A percentile compares a stretch with the other conserved stretches of the same genome.
These are phyloP conservation scores for Schwanniomyces yamadae DNA, from an alignment of 805 yeast genomes.

Conservation along the genomic window DNA sequence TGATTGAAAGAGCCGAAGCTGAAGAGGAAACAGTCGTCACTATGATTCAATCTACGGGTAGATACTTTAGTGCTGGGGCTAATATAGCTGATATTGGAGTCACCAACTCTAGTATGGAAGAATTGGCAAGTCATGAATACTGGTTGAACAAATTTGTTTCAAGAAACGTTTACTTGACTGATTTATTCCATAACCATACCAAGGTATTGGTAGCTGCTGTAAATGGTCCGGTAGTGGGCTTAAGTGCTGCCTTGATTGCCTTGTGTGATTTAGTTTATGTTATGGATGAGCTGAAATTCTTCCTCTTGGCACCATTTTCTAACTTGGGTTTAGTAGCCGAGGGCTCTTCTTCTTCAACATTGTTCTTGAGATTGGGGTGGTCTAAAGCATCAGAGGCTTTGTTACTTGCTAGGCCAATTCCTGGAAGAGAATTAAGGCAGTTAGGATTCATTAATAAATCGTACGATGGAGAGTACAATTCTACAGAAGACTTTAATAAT, in stretches of 20 bases:
- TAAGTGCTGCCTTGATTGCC: constrained; percentile 71
- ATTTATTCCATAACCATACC: constrained; percentile 64
- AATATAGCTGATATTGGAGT: constrained; percentile 49
- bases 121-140: constrained; percentile 35
- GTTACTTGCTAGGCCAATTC: constrained; percentile 63
- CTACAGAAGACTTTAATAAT: constrained; percentile 44
- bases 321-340: constrained; percentile 82
- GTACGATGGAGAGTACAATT: constrained; percentile 37
- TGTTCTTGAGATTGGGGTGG: constrained; percentile 69
- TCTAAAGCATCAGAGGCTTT: constrained; percentile 73
- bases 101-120: constrained; percentile 25
- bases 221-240: constrained; percentile 87
- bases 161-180: constrained; percentile 68
- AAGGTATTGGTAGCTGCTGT: constrained; percentile 71
- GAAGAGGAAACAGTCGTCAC: constrained; percentile 65
- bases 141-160: constrained; percentile 65
- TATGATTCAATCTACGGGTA: constrained; percentile 66
- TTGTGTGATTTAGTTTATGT: constrained; percentile 76
- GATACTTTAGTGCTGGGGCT: constrained; percentile 85
- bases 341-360: constrained; percentile 70
- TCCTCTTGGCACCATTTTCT: constrained; percentile 72
- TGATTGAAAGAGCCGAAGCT: constrained; percentile 59
- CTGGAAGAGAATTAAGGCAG: constrained; percentile 53
- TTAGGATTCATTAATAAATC: constrained; percentile 64
- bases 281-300: constrained; percentile 54